phyloP scores from a whole-genome alignment of 1,139 yeast genomes.

The Saccharomyces hybrid region DNA sequence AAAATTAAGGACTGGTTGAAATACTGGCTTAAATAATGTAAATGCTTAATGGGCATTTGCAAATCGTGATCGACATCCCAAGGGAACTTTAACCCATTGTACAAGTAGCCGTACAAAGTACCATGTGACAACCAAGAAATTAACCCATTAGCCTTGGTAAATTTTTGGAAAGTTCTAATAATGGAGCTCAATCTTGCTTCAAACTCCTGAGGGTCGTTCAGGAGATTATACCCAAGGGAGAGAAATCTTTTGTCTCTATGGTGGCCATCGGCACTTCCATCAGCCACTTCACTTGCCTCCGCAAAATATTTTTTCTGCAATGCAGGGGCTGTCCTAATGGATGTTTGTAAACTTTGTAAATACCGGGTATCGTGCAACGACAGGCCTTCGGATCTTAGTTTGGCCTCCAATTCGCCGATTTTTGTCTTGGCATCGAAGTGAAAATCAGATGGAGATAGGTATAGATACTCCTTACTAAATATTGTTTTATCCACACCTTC shows the following conservation, averaged over 20 bases:
- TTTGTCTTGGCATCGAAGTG: constrained; percentile 22
- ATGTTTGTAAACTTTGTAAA: constrained; percentile 21
- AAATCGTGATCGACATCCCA: constrained; percentile 70
- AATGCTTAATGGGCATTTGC: constrained; percentile 57
- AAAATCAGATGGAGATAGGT: constrained; percentile 21
- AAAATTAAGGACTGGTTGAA: constrained; percentile 50
- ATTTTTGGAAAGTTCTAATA: constrained; percentile 51
- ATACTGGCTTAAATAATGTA: constrained; percentile 42
- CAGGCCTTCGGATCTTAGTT: constrained; percentile 5
- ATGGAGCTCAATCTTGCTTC: constrained; percentile 45
- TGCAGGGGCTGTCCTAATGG: constrained; percentile 24
- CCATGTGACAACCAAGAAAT: constrained; percentile 64
- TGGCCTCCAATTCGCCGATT: constrained; percentile 19
- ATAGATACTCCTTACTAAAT: constrained; percentile 12
- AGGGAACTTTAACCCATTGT: constrained; percentile 61
- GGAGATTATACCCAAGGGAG: constrained; percentile 38
- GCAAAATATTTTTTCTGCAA: constrained; percentile 39
- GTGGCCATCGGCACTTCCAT: constrained; percentile 41
- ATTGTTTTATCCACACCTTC: constrained; percentile 8
- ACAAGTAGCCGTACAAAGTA: constrained; percentile 58
- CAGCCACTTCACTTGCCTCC: constrained; percentile 35
- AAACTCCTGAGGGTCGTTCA: constrained; percentile 33
- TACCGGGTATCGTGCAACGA: constrained; percentile 21
- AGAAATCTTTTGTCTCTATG: constrained; percentile 75
- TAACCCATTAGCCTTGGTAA: constrained; percentile 46